Conservation (phyloP, 495 filamentous ascomycete genomes). For the Coniosporium apollinis region DNA sequence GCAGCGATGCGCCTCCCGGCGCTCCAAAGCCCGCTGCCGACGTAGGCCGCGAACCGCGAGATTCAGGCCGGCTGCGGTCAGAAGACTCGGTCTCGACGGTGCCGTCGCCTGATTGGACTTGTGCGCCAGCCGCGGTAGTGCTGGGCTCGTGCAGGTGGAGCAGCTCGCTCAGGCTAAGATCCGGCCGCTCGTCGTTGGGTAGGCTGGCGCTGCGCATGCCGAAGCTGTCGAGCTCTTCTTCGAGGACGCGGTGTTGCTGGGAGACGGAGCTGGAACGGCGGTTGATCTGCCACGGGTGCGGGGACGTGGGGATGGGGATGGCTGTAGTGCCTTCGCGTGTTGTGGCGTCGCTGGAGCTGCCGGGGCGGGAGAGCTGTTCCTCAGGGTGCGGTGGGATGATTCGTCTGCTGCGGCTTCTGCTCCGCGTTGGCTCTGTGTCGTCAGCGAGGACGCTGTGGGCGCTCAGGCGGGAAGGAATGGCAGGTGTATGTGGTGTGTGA, state of each 20-base stretch:
- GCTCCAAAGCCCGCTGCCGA: too few relatives aligned
- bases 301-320: slow-evolving; percentile 72
- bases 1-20: too few relatives aligned
- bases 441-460: slow-evolving; percentile 76
- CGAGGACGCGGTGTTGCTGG: slow-evolving; percentile 43
- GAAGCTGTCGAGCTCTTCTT: slow-evolving; percentile 48
- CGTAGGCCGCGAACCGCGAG: too few relatives aligned
- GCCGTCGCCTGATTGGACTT: too few relatives aligned
- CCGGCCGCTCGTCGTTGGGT: slow-evolving; percentile 43
- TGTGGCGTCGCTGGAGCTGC: slow-evolving; percentile 2
- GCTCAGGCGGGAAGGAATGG: slow-evolving; percentile 80
- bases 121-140: too few relatives aligned
- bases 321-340: slow-evolving; percentile 36
- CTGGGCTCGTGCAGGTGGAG: slow-evolving; percentile 10
- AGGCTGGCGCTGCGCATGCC: slow-evolving; percentile 57
- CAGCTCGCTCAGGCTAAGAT: slow-evolving; percentile 19
- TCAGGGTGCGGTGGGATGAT: not conserved
- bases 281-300: slow-evolving; percentile 40
- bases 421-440: slow-evolving; percentile 28
- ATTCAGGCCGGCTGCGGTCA: too few relatives aligned
- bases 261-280: slow-evolving; percentile 66
- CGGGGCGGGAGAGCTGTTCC: slow-evolving; percentile 4
- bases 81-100: too few relatives aligned
- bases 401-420: slow-evolving; percentile 4
- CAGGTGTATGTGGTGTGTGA: slow-evolving; percentile 86